Evolutionary conservation across 768 basidiomycete species (phyloP).

Genomic region (Suillus subluteus): DNA sequence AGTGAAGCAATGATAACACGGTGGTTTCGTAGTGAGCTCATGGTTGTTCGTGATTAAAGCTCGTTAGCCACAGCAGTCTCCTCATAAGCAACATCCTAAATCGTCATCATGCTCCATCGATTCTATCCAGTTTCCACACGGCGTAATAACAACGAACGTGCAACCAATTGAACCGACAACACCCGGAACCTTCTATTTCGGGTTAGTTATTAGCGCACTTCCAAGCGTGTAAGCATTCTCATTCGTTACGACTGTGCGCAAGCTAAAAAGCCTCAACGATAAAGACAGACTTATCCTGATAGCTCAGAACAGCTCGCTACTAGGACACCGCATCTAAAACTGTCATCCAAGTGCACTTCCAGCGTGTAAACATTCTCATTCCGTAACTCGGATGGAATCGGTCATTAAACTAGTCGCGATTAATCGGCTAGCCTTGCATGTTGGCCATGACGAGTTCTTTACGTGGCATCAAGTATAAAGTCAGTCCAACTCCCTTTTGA

Average conservation of each 20-base stretch:
- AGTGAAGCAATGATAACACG: slow-evolving; percentile 82
- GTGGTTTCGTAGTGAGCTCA: slow-evolving; percentile 76
- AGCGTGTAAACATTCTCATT: too few species aligned
- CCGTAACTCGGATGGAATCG: background rate
- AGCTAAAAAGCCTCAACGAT: too few species aligned
- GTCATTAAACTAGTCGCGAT: too few species aligned
- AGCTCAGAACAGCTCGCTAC: too few species aligned
- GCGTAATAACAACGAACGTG: slow-evolving; percentile 4
- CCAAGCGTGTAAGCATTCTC: too few species aligned
- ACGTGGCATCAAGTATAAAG: background rate
- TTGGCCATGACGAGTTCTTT: too few species aligned
- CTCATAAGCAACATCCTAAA: background rate
- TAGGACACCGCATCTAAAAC: too few species aligned
- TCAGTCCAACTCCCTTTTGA: background rate
- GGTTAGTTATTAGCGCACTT: background rate
- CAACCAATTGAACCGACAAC: background rate
- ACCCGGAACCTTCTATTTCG: background rate
- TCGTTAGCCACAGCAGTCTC: background rate
- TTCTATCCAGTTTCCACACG: background rate
- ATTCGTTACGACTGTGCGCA: too few species aligned
- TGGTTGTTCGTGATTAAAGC: slow-evolving; percentile 30
- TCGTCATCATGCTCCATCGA: slow-evolving; percentile 4
- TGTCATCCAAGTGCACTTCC: too few species aligned
- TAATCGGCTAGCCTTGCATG: too few species aligned
- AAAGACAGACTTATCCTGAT: too few species aligned